Conservation (phyloP, 2,329 filamentous ascomycete species). For the Drechslerella stenobrocha region DNA sequence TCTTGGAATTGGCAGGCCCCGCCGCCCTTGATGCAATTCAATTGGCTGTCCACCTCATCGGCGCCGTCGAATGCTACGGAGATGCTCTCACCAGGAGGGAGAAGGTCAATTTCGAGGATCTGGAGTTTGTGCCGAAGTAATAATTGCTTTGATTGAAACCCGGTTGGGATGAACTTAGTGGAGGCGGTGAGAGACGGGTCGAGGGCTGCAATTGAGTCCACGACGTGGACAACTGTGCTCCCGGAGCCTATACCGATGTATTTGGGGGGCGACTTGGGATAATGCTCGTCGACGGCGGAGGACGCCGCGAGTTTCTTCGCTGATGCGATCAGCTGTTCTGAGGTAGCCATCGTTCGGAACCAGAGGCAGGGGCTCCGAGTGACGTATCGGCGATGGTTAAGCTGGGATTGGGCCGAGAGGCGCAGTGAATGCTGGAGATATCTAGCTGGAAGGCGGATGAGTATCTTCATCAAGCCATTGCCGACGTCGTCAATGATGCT, state of each 20-base stretch:
- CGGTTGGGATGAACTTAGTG: slow-evolving; percentile 90
- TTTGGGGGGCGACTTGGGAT: slow-evolving; percentile 58
- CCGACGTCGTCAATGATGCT: neutral
- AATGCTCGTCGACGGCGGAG: slow-evolving; percentile 73
- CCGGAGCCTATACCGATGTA: slow-evolving; percentile 80
- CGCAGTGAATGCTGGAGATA: neutral
- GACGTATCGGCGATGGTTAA: slow-evolving; percentile 13
- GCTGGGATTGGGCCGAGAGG: neutral
- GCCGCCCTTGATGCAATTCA: slow-evolving; percentile 58
- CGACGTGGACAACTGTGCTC: slow-evolving; percentile 80
- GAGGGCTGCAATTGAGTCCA: slow-evolving; percentile 73
- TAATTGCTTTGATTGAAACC: slow-evolving; percentile 84
- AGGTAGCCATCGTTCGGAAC: slow-evolving; percentile 32
- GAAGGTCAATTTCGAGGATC: slow-evolving; percentile 74
- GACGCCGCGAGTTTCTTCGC: slow-evolving; percentile 76
- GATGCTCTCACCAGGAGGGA: slow-evolving; percentile 61
- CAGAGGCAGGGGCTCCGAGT: neutral
- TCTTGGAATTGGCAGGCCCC: slow-evolving; percentile 98
- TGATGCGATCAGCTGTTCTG: slow-evolving; percentile 33
- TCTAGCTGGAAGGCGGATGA: slow-evolving; percentile 26
- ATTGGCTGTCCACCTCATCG: slow-evolving; percentile 45
- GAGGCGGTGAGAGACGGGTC: slow-evolving; percentile 61
- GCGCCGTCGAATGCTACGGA: slow-evolving; percentile 49
- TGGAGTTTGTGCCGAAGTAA: slow-evolving; percentile 77
- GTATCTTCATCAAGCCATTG: slow-evolving; percentile 45